Base-by-base conservation (phyloP, 345 rosid species). In the Corchorus olitorius region DNA sequence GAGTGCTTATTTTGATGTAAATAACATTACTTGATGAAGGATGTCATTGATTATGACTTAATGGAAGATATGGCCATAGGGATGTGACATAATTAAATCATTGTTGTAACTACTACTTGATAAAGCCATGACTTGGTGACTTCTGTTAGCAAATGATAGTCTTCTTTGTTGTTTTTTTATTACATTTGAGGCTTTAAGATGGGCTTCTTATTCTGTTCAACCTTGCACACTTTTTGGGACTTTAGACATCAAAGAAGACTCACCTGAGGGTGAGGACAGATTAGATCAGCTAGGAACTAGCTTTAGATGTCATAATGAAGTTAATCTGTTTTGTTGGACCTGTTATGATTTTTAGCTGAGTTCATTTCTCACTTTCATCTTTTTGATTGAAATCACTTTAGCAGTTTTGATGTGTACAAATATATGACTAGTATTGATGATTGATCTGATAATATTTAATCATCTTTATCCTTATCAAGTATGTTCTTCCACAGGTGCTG, bases 401-500 rank as follows among this genome's bases (percentile, higher is more conserved):
- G 22, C 63, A 11, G 19, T 71, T 11, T 19, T 20, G 22, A 74
- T 48, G 55, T 43, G 10, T 15, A 70, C 4, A 52, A 62, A 76
- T 72, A 43, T 70, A 20, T 46, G 67, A 63, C 61, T 33, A 19
- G 0, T 27, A 27, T 27, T 27, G 27, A 27, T 27, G 27, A 27
- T 27, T 27, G 27, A 27, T 27, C 27, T 27, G 27, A 27, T 27
- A 27, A 27, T 27, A 27, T 27, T 27, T 27, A 27, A 27, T 27
- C 27, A 27, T 27, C 27, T 27, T 27, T 27, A 27, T 27, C 27
- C 27, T 27, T 27, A 27, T 27, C 27, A 27, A 27, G 71, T 62
- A 45, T 65, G 48, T 13, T 76, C 41, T 74, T 74, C 54, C 66
- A 65, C 91, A 93, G 98, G 90, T 81, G 86, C 87, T 64, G 86